phyloP scores from a whole-genome alignment of 306 rosid species.

The Cucurbita argyrosperma region DNA sequence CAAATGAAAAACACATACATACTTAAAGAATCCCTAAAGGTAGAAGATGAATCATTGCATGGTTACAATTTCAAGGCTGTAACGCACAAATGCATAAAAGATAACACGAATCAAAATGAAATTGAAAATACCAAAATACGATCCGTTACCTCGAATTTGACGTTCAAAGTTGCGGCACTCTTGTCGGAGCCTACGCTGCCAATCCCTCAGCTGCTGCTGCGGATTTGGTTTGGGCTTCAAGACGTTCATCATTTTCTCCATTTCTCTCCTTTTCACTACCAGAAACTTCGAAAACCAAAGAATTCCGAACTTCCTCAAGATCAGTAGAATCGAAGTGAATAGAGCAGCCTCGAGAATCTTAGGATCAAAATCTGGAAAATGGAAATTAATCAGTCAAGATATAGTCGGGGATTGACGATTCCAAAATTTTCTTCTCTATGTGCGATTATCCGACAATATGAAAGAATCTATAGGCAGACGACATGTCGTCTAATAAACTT shows the following conservation, averaged over 20 bases:
- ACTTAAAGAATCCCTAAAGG: neutral
- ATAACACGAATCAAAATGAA: neutral
- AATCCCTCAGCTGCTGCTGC: slow-evolving; percentile 54
- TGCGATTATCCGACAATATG: too few species aligned
- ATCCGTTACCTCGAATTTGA: slow-evolving; percentile 58
- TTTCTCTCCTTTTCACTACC: neutral
- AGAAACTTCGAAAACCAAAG: neutral
- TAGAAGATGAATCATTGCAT: neutral
- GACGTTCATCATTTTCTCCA: slow-evolving; percentile 67
- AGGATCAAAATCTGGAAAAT: neutral
- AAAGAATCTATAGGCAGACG: too few species aligned
- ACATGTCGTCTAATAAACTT: too few species aligned
- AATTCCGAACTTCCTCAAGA: neutral
- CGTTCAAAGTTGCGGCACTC: slow-evolving; percentile 87
- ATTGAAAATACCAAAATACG: neutral
- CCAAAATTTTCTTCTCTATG: too few species aligned
- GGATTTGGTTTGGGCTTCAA: slow-evolving; percentile 64
- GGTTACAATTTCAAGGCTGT: neutral
- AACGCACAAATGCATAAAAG: neutral
- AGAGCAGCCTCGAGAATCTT: neutral
- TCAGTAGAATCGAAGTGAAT: neutral
- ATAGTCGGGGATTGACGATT: too few species aligned
- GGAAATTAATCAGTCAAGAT: too few species aligned
- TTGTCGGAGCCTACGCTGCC: slow-evolving; percentile 89
- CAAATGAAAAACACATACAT: neutral